Base-by-base conservation (phyloP, 2,329 filamentous ascomycete genomes). In the Ophiostoma triangulosporum region DNA sequence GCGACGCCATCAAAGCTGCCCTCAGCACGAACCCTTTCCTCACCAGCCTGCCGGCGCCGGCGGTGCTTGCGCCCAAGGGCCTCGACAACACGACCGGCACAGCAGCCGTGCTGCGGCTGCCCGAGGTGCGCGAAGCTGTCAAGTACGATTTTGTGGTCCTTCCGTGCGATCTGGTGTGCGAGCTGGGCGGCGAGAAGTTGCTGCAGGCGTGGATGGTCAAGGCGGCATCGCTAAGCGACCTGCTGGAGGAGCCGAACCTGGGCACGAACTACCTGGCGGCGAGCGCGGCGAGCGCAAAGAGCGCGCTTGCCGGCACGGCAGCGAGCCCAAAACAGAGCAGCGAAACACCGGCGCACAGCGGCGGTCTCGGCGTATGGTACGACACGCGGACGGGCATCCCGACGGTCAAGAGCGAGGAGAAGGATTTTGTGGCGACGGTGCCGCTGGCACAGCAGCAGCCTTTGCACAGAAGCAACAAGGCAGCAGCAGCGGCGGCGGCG, bases 191-290 rank as follows among this genome's bases (percentile, higher is more conserved):
- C 12, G 85, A 89, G 61, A 80, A 83, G 57, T 74, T 97, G 22
- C 70, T 95, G 2, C 88, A 96, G 66, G 81, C 90, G 56, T 98
- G 93, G 89, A 90, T 96, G 84, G 80, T 90, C 29, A 81, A 86
- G 60, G 80, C 88, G 50, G 83, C 81, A 15, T 86, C 83, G 35
- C 73, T 91, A 66, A 77, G 68, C 60, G 80, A 71, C 69, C 73
- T 76, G 14, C 75, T 83, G 3, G 78, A 74, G 14, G 74, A 77
- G 35, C 57, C 61, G 3, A 48, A 52, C 36, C 53, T 57, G 14
- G 53, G 50, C 29, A 24, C n/a, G 26, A 46, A 27, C 24, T 45
- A 45, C 40, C 24, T 24, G 14, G 12, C n/a, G 14, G 22, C 24
- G 9, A 68, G 69, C 7, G 68, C 8, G 14, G 14, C 14, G 8